Percentiles rank a stretch among this genome's conserved stretches.
Conservation (phyloP, 1,284 basidiomycete species). For the Puccinia novopanici region DNA sequence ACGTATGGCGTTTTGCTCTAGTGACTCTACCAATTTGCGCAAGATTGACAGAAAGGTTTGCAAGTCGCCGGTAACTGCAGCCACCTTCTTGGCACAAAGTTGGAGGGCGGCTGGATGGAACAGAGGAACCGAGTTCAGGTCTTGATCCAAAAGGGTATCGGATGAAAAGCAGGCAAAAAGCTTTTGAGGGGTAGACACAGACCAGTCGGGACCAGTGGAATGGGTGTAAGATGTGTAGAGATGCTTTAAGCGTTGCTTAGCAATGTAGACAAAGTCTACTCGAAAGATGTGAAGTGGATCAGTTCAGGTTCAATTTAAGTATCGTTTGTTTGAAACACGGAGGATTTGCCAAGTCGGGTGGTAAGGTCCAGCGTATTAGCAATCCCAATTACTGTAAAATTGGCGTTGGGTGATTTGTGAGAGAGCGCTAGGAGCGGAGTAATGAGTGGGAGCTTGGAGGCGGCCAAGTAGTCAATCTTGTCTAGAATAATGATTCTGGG, state of each 20-base stretch:
- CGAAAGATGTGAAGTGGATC: constrained; percentile 60
- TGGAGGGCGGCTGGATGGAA: constrained; percentile 59
- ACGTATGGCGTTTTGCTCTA: constrained; percentile 53
- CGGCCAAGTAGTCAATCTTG: constrained; percentile 61
- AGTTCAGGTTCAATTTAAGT: constrained; percentile 58
- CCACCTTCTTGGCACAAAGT: constrained; percentile 60
- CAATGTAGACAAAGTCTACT: constrained; percentile 59
- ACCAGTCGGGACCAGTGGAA: not conserved
- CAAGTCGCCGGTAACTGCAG: constrained; percentile 60
- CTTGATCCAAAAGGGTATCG: not conserved
- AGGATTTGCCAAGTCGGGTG: constrained; percentile 52
- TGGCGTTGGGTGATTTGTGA: constrained; percentile 52
- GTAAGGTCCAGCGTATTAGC: constrained; percentile 58
- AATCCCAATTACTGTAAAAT: constrained; percentile 57
- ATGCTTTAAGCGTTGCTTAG: constrained; percentile 57
- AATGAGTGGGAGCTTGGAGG: constrained; percentile 57
- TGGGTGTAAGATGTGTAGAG: constrained; percentile 55
- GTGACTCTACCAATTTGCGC: constrained; percentile 58
- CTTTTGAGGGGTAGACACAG: constrained; percentile 46
- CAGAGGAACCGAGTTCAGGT: constrained; percentile 54
- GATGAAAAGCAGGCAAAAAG: constrained; percentile 19
- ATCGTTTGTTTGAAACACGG: constrained; percentile 53
- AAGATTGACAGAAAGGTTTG: constrained; percentile 60
- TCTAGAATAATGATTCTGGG: constrained; percentile 60
- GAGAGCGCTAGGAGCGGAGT: constrained; percentile 58